phyloP scores from a whole-genome alignment of 2,329 filamentous ascomycete species.

The Geosmithia morbida region DNA sequence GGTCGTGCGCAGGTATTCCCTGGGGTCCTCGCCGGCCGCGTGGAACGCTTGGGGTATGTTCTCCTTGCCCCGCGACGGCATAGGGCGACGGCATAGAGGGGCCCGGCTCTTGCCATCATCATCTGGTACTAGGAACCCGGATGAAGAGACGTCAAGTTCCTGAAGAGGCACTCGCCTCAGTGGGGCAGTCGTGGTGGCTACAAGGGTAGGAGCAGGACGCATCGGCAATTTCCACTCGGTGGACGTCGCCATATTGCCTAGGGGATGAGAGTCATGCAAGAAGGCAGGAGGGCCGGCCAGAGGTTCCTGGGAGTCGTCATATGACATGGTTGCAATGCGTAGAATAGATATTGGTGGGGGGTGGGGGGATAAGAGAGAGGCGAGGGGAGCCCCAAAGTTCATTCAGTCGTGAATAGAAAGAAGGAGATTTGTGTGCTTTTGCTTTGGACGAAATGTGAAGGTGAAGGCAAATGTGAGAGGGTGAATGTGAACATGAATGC shows the following conservation, averaged over 20 bases:
- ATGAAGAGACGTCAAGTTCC: conserved; percentile 10
- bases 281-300: background rate
- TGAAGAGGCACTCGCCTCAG: conserved; percentile 11
- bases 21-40: conserved; percentile 6
- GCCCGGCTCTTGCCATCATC: conserved; percentile 4
- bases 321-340: background rate
- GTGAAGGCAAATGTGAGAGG: no score
- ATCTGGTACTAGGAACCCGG: conserved; percentile 7
- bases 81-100: conserved; percentile 8
- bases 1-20: conserved; percentile 1
- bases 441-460: background rate
- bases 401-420: background rate
- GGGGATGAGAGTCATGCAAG: background rate
- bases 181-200: background rate
- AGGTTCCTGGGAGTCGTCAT: background rate
- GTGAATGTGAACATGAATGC: background rate
- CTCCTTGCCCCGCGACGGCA: conserved; percentile 13
- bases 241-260: no score
- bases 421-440: background rate
- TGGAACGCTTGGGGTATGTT: conserved; percentile 9
- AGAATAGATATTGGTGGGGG: background rate
- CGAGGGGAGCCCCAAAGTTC: background rate
- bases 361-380: background rate
- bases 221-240: background rate
- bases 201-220: background rate